Percentiles rank a stretch among this genome's conserved stretches.
phyloP scores from a whole-genome alignment of 2,329 filamentous ascomycete species.

The Monascus ruber region DNA sequence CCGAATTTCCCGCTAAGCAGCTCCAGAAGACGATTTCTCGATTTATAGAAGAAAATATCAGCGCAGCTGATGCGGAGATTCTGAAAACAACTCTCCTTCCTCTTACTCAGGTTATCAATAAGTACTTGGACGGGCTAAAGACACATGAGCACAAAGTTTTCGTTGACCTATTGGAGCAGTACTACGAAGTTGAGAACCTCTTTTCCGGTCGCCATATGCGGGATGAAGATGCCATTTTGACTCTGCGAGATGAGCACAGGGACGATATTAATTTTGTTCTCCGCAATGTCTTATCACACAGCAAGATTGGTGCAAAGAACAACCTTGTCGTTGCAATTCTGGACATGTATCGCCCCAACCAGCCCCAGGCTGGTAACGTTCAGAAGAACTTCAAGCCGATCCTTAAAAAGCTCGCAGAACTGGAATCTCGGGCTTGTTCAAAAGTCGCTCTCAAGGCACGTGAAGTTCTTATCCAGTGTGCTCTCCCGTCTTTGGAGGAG shows the following conservation, averaged over 20 bases:
- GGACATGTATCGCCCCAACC: slow-evolving; percentile 90
- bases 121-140: slow-evolving; percentile 81
- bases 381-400: slow-evolving; percentile 75
- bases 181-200: slow-evolving; percentile 70
- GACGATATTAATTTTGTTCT: slow-evolving; percentile 79
- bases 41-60: slow-evolving; percentile 79
- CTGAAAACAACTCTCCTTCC: slow-evolving; percentile 65
- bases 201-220: slow-evolving; percentile 77
- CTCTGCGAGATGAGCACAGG: slow-evolving; percentile 91
- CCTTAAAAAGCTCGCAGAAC: slow-evolving; percentile 76
- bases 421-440: slow-evolving; percentile 73
- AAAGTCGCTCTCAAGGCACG: slow-evolving; percentile 97
- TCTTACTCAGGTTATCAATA: slow-evolving; percentile 62
- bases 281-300: slow-evolving; percentile 84
- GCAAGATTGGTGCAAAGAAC: slow-evolving; percentile 85
- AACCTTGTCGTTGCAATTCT: slow-evolving; percentile 83
- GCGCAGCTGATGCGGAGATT: slow-evolving; percentile 58
- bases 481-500: slow-evolving; percentile 90
- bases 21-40: slow-evolving; percentile 72
- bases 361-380: slow-evolving; percentile 77
- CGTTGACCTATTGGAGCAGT: slow-evolving; percentile 64
- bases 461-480: slow-evolving; percentile 94
- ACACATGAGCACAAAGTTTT: slow-evolving; percentile 79
- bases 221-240: slow-evolving; percentile 87
- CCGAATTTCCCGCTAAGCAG: slow-evolving; percentile 86